A percentile compares a stretch with the other conserved stretches of the same genome.
phyloP scores from a whole-genome alignment of 306 rosid species.

The Prunus davidiana region DNA sequence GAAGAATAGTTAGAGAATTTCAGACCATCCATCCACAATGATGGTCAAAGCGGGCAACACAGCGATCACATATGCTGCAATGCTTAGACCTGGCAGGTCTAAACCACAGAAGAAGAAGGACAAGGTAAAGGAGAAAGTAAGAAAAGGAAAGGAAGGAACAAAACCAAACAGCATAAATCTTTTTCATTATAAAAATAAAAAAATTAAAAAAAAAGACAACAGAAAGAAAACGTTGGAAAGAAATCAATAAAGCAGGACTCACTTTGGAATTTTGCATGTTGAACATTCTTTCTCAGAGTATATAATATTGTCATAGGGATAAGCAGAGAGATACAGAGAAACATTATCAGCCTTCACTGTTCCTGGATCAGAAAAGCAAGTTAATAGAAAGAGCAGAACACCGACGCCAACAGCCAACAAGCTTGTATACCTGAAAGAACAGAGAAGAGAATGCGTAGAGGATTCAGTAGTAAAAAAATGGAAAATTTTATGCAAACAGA shows the following conservation, averaged over 20 bases:
- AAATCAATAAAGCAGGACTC: constrained; percentile 23
- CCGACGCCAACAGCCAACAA: constrained; percentile 69
- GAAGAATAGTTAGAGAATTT: constrained; percentile 14
- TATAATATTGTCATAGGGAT: constrained; percentile 81
- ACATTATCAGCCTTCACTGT: constrained; percentile 67
- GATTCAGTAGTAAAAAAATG: constrained; percentile 25
- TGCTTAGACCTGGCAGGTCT: constrained; percentile 99
- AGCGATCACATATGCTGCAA: constrained; percentile 82
- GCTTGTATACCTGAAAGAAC: constrained; percentile 74
- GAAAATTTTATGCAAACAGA: neutral
- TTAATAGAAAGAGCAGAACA: constrained; percentile 74
- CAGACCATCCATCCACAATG: constrained; percentile 99
- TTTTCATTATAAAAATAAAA: neutral
- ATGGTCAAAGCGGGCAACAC: constrained; percentile 96
- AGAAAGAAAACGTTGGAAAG: neutral
- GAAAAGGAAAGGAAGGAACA: neutral
- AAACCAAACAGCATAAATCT: neutral
- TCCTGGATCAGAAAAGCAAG: constrained; percentile 97
- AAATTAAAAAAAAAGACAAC: neutral
- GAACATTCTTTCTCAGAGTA: constrained; percentile 79
- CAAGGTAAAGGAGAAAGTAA: constrained; percentile 2
- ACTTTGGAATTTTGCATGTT: constrained; percentile 92
- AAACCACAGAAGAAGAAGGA: constrained; percentile 24
- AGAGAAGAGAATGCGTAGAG: constrained; percentile 19
- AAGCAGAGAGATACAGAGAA: constrained; percentile 67